phyloP scores from a whole-genome alignment of 768 basidiomycete genomes.

The Punctularia strigosozonata region DNA sequence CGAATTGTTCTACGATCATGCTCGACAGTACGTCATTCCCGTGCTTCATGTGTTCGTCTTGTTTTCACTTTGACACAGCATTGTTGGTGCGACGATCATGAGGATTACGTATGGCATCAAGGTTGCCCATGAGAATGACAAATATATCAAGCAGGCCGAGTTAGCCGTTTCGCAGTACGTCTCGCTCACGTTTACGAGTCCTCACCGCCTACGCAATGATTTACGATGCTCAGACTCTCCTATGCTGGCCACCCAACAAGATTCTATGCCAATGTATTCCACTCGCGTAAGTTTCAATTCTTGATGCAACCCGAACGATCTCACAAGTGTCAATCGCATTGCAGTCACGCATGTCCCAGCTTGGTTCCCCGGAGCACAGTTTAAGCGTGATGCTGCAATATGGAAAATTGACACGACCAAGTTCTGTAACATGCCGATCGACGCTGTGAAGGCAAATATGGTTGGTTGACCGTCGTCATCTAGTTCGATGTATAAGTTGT shows the following conservation, averaged over 20 bases:
- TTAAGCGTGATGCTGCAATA: background rate
- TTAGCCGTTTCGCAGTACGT: background rate
- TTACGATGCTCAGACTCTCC: too few species aligned
- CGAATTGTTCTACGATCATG: constrained; percentile 2
- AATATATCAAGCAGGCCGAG: background rate
- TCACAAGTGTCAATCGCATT: too few species aligned
- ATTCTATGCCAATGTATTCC: too few species aligned
- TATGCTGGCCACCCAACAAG: too few species aligned
- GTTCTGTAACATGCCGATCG: background rate
- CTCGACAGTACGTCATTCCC: background rate
- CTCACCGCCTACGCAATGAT: too few species aligned
- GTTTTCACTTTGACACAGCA: too few species aligned
- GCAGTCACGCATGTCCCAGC: background rate
- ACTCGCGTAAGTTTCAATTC: too few species aligned
- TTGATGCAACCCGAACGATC: too few species aligned
- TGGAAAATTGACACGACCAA: background rate
- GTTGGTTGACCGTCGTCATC: too few species aligned
- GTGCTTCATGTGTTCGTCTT: too few species aligned
- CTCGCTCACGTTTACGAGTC: too few species aligned
- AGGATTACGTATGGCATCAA: background rate
- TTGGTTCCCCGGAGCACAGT: background rate
- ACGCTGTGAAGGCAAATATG: background rate
- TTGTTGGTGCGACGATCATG: background rate
- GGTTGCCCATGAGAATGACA: background rate
- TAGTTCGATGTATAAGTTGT: too few species aligned